Percentiles rank a stretch among this genome's conserved stretches.
Evolutionary conservation across 108 stramenopile species (phyloP).

Genomic region (Fragilaria crotonensis): DNA sequence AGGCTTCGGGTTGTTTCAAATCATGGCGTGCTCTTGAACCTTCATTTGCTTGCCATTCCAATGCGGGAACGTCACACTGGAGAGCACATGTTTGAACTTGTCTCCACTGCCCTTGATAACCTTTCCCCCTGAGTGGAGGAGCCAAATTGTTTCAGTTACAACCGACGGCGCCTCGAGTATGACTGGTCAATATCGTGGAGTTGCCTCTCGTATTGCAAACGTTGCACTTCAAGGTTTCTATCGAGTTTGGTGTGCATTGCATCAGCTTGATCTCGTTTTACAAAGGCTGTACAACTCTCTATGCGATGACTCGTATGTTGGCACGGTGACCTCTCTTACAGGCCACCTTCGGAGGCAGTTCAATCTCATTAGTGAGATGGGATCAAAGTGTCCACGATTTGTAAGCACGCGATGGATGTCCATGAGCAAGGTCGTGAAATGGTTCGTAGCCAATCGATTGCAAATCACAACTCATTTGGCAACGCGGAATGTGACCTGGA

Average conservation of each 20-base stretch:
- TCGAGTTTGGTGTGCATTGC: neutral
- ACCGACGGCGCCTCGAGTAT: neutral
- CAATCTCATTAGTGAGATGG: neutral
- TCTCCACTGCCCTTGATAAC: neutral
- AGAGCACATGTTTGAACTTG: neutral
- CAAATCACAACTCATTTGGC: neutral
- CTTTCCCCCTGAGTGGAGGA: neutral
- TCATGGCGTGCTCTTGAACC: neutral
- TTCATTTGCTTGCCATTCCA: neutral
- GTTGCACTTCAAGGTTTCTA: neutral
- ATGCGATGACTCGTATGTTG: neutral
- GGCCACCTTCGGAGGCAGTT: neutral
- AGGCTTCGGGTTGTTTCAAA: too few relatives aligned
- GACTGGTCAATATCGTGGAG: neutral
- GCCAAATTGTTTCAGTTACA: neutral
- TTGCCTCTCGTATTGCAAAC: neutral
- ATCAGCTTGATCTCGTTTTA: neutral
- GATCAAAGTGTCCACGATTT: neutral
- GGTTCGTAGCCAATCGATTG: neutral
- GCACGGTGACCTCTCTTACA: neutral
- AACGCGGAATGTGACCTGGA: neutral
- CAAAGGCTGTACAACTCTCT: neutral
- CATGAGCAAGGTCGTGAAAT: neutral
- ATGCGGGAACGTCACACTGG: neutral
- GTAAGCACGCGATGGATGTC: neutral